These are phyloP conservation scores for Solanum hybrid DNA, from an alignment of 305 asterid species.

Conservation along the genomic window DNA sequence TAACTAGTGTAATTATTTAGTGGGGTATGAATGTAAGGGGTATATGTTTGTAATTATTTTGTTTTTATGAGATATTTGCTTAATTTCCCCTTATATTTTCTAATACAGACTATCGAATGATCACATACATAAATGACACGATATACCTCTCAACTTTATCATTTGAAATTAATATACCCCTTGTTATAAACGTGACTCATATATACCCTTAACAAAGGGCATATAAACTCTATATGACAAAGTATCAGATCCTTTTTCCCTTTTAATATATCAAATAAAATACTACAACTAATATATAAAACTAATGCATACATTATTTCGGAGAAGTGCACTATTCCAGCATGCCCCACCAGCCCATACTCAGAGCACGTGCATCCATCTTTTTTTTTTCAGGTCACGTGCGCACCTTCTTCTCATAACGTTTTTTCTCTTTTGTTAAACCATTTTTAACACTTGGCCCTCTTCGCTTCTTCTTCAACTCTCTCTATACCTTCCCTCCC, in stretches of 20 bases:
- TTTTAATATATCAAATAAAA: too few relatives aligned
- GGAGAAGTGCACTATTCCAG: neutral
- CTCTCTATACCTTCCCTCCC: neutral
- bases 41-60: too few relatives aligned
- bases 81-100: neutral
- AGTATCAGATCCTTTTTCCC: neutral
- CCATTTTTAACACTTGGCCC: neutral
- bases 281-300: too few relatives aligned
- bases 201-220: too few relatives aligned
- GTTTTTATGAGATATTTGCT: neutral
- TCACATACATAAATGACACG: rapidly evolving
- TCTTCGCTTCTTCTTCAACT: neutral
- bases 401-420: neutral
- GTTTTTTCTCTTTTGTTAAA: neutral
- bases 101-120: neutral
- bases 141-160: too few relatives aligned
- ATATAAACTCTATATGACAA: too few relatives aligned
- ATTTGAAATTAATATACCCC: too few relatives aligned
- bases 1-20: too few relatives aligned
- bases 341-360: neutral
- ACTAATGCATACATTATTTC: neutral
- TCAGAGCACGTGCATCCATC: neutral
- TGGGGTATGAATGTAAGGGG: too few relatives aligned
- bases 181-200: too few relatives aligned
- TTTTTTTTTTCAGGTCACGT: neutral